Conservation (phyloP, 2,329 filamentous ascomycete genomes). For the Colletotrichum plurivorum region DNA sequence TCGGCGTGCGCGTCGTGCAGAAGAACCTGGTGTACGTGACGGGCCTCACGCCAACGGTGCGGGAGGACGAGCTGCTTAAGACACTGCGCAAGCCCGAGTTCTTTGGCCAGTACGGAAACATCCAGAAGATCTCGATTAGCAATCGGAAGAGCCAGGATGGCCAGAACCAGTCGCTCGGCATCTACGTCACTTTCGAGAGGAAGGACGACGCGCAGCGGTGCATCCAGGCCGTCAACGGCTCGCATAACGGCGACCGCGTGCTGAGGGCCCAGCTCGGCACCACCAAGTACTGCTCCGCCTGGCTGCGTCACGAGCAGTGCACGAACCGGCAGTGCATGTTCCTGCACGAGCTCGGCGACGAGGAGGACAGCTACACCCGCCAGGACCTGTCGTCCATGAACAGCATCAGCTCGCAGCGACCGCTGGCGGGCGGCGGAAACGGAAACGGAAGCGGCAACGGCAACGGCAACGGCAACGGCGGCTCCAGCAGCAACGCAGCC, state of each 20-base stretch:
- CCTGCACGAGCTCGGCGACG: conserved; percentile 96
- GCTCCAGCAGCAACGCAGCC: conserved; percentile 52
- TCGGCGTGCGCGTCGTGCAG: conserved; percentile 95
- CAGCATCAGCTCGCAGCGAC: conserved; percentile 84
- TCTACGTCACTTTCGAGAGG: conserved; percentile 97
- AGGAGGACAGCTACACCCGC: conserved; percentile 95
- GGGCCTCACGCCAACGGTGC: conserved; percentile 89
- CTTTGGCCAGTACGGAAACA: conserved; percentile 98
- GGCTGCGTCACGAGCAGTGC: conserved; percentile 93
- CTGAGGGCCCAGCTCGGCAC: conserved; percentile 87
- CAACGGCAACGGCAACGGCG: conserved; percentile 41
- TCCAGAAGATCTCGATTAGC: conserved; percentile 98
- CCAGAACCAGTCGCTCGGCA: conserved; percentile 89
- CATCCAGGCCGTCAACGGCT: conserved; percentile 93
- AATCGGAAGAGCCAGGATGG: conserved; percentile 85
- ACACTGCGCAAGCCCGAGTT: conserved; percentile 92
- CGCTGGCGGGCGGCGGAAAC: conserved; percentile 55
- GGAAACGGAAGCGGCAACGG: conserved; percentile 29
- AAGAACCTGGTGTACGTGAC: conserved; percentile 99
- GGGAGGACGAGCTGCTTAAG: conserved; percentile 92
- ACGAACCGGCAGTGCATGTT: conserved; percentile 99
- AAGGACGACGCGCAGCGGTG: conserved; percentile 92
- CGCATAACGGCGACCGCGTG: conserved; percentile 88
- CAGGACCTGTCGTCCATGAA: conserved; percentile 97
- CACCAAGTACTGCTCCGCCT: conserved; percentile 98